These are phyloP conservation scores for Sugiyamaella grinbergsii DNA, from an alignment of 1,139 yeast genomes.

Conservation along the genomic window DNA sequence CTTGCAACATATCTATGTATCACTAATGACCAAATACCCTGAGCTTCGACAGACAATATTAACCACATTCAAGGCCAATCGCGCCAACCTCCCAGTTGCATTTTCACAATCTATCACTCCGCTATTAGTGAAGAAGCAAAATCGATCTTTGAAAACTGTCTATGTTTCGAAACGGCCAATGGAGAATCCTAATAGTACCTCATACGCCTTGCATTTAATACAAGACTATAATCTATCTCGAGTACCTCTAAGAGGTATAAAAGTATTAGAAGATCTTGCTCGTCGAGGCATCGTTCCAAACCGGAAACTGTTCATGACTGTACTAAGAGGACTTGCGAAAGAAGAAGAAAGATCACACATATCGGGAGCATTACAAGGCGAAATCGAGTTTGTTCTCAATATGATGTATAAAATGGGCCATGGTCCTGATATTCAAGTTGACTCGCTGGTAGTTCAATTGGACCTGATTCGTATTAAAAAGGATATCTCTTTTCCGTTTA, in stretches of 20 bases:
- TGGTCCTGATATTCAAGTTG: constrained; percentile 19
- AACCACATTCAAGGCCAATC: constrained; percentile 5
- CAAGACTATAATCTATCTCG: constrained; percentile 20
- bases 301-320: constrained; percentile 24
- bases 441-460: constrained; percentile 15
- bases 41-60: constrained; percentile 6
- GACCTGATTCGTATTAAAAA: constrained; percentile 16
- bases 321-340: constrained; percentile 25
- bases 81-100: neutral
- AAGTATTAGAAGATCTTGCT: constrained; percentile 25
- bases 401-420: constrained; percentile 27
- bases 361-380: neutral
- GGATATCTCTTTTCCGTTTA: constrained; percentile 13
- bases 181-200: constrained; percentile 13
- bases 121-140: constrained; percentile 4
- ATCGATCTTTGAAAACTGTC: constrained; percentile 2
- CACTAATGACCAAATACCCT: constrained; percentile 9
- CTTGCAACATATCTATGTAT: constrained; percentile 1
- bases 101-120: neutral
- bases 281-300: constrained; percentile 30
- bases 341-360: constrained; percentile 8
- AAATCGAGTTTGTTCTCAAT: constrained; percentile 22
- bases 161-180: neutral
- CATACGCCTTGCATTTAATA: constrained; percentile 19
- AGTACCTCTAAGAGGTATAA: constrained; percentile 24